Conservation (phyloP, 1,139 yeast genomes). For the Magnusiomyces fungicola region DNA sequence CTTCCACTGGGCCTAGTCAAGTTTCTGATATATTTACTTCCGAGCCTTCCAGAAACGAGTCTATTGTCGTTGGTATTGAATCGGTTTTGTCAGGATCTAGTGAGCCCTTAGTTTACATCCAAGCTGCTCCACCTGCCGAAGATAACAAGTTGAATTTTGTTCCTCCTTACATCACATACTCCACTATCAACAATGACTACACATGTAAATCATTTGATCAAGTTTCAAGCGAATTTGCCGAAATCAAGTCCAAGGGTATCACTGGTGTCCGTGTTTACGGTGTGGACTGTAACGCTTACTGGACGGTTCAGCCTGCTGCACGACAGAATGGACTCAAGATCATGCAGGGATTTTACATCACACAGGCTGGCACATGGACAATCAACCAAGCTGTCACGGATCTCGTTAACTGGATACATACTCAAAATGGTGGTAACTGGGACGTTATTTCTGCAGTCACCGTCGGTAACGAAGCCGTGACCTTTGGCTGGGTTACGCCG, state of each 20-base stretch:
- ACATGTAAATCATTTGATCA: constrained; percentile 53
- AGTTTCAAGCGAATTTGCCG: constrained; percentile 52
- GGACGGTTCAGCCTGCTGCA: constrained; percentile 58
- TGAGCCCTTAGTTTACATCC: background rate
- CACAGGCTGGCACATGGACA: constrained; percentile 52
- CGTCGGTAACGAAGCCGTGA: constrained; percentile 82
- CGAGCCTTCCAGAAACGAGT: too few species aligned
- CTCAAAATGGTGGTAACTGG: constrained; percentile 45
- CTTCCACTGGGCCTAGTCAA: too few species aligned
- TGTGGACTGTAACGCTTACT: constrained; percentile 69
- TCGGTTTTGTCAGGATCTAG: background rate
- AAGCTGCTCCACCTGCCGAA: background rate
- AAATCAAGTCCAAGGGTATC: constrained; percentile 56
- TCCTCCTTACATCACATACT: constrained; percentile 62
- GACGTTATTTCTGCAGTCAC: constrained; percentile 64
- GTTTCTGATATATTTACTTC: too few species aligned
- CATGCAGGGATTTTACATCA: constrained; percentile 85
- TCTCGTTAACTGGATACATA: constrained; percentile 41
- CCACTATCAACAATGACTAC: constrained; percentile 67
- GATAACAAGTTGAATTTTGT: constrained; percentile 23
- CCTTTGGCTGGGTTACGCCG: constrained; percentile 51
- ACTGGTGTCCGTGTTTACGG: constrained; percentile 68
- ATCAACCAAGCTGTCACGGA: constrained; percentile 53
- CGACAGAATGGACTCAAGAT: constrained; percentile 56
- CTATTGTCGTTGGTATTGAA: too few species aligned